Conservation (phyloP, 2,329 filamentous ascomycete species). For the Fusarium liriodendri region DNA sequence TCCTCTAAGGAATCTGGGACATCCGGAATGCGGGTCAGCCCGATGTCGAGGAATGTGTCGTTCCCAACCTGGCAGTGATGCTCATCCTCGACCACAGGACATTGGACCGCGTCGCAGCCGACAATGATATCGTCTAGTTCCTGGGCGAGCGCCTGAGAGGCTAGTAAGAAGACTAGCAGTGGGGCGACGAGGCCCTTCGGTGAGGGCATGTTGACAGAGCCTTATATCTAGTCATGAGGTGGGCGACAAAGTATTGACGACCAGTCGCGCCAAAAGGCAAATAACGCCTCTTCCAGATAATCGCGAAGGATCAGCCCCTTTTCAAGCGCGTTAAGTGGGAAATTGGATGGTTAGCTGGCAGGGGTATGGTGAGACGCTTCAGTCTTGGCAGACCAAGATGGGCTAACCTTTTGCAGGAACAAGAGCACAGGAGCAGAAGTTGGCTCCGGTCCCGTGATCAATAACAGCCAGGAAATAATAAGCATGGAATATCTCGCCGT, state of each 20-base stretch:
- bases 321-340: background rate
- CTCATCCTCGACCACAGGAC: background rate
- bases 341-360: background rate
- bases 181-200: background rate
- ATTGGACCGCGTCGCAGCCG: conserved; percentile 4
- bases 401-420: background rate
- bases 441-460: background rate
- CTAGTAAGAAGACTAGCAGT: background rate
- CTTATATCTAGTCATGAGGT: background rate
- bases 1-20: background rate
- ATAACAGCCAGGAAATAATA: background rate
- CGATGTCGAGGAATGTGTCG: background rate
- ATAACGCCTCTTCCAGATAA: background rate
- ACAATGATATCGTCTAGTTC: background rate
- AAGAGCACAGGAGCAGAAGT: background rate
- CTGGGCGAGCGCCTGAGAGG: background rate
- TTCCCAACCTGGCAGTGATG: background rate
- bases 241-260: background rate
- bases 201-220: background rate
- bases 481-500: too few species aligned
- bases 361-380: background rate
- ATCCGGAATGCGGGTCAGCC: conserved; percentile 3
- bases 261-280: background rate
- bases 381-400: background rate
- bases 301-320: background rate